Evolutionary conservation across 306 rosid species (phyloP).

Genomic region (Hippophae tibetana): DNA sequence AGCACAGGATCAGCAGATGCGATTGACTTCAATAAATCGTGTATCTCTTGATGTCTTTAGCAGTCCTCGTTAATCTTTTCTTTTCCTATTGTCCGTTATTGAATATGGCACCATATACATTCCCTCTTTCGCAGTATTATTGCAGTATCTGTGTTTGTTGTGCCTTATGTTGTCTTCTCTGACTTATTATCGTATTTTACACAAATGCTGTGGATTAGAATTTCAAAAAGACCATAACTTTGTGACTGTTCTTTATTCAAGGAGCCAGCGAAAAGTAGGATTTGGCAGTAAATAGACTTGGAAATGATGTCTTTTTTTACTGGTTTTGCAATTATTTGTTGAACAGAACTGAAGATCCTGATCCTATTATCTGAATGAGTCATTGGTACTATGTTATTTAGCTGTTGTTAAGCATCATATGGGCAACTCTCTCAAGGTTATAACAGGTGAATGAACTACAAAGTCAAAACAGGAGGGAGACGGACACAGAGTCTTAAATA

Average conservation of each 20-base stretch:
- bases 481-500: too few species aligned
- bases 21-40: slow-evolving; percentile 39
- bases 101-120: slow-evolving; percentile 28
- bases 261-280: slow-evolving; percentile 13
- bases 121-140: slow-evolving; percentile 27
- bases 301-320: neutral
- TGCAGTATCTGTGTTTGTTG: slow-evolving; percentile 25
- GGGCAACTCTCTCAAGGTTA: too few species aligned
- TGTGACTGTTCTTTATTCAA: slow-evolving; percentile 8
- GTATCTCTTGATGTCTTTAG: slow-evolving; percentile 39
- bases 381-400: too few species aligned
- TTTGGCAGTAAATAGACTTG: slow-evolving; percentile 22
- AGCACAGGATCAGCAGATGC: slow-evolving; percentile 59
- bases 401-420: too few species aligned
- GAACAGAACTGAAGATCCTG: too few species aligned
- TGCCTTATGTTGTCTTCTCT: slow-evolving; percentile 32
- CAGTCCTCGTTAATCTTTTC: slow-evolving; percentile 45
- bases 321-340: neutral
- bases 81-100: slow-evolving; percentile 37
- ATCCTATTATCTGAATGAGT: too few species aligned
- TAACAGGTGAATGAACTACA: too few species aligned
- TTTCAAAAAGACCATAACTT: slow-evolving; percentile 16
- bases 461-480: too few species aligned
- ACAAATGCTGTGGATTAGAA: slow-evolving; percentile 30
- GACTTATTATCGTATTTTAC: slow-evolving; percentile 24